Evolutionary conservation across 2,329 filamentous ascomycete genomes (phyloP), one percentile per base, ranked within the genome.

Genomic region (Knufia petricola): DNA sequence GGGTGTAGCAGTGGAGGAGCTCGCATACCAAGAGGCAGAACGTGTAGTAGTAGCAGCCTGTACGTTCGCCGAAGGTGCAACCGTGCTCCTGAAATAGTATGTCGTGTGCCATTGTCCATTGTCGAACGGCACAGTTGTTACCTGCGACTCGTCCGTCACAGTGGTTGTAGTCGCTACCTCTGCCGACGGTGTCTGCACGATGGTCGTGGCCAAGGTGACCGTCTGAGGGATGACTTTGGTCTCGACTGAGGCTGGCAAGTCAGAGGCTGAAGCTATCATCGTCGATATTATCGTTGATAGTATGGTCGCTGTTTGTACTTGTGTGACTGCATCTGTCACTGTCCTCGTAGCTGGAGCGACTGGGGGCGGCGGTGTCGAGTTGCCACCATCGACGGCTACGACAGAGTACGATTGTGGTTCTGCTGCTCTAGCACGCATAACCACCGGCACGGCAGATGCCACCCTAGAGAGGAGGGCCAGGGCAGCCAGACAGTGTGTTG

Each of bases 381-480:
- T 50, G 38, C 60, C 59, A 40, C 62, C 62, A 50, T 62, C 61
- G 15, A 64, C 62, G n/a, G 59, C 54, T 20, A 64, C 62, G 21
- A 64, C 60, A 20, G 62, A 63, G 50, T 64, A 64, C 30, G 61
- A 55, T 37, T 55, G 55, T 19, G 55, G 50, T 40, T 47, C 24
- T 48, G 36, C 41, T 20, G 32, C 44, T 47, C 39, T 52, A 51
- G 13, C 53, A 20, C 13, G 40, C 37, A 28, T 15, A 38, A 42
- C 20, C 6, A 49, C 17, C 19, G 44, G 44, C 8, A 47, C 15
- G 6, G 44, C 44, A 3, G 20, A 13, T 19, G 21, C 23, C 9
- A 47, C 24, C n/a, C 39, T 49, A 4, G 53, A 40, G 24, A 54
- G 34, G 23, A 50, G 39, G 9, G 52, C 15, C 21, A 52, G 19